Evolutionary conservation across 495 filamentous ascomycete genomes (phyloP).

Genomic region (Staphylotrichum tortipilum): DNA sequence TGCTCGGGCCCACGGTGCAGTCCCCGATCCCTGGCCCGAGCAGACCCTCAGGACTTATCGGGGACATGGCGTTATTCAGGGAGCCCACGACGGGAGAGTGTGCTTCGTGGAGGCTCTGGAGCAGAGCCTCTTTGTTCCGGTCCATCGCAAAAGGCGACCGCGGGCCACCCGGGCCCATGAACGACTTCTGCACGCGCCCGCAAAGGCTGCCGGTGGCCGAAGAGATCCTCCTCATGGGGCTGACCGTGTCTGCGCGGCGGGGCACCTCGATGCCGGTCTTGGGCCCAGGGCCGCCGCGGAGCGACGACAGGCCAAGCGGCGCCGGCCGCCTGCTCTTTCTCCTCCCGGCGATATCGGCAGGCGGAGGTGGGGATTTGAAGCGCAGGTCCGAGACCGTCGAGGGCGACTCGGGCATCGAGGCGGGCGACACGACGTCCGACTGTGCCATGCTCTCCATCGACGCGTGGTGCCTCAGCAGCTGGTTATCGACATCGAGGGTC

Average conservation of each 20-base stretch:
- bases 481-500: not conserved
- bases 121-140: conserved; percentile 34
- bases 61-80: conserved; percentile 26
- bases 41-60: conserved; percentile 22
- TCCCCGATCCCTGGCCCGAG: conserved; percentile 24
- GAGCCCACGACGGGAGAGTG: conserved; percentile 32
- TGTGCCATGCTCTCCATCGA: conserved; percentile 15
- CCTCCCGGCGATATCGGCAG: conserved; percentile 39
- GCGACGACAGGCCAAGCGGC: conserved; percentile 27
- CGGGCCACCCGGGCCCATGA: conserved; percentile 24
- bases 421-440: conserved; percentile 20
- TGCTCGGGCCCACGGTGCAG: conserved; percentile 21
- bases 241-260: conserved; percentile 28
- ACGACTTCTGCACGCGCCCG: conserved; percentile 36
- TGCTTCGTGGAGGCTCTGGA: conserved; percentile 26
- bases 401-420: conserved; percentile 22
- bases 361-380: conserved; percentile 41
- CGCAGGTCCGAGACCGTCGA: conserved; percentile 14
- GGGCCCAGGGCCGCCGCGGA: conserved; percentile 28
- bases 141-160: conserved; percentile 38
- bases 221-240: conserved; percentile 40
- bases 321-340: conserved; percentile 39
- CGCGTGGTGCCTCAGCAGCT: conserved; percentile 7
- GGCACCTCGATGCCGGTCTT: conserved; percentile 34
- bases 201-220: conserved; percentile 31